Percentiles rank a stretch among this genome's conserved stretches.
These are phyloP conservation scores for Yarrowia yakushimensis DNA, from an alignment of 805 yeast genomes.

Conservation along the genomic window DNA sequence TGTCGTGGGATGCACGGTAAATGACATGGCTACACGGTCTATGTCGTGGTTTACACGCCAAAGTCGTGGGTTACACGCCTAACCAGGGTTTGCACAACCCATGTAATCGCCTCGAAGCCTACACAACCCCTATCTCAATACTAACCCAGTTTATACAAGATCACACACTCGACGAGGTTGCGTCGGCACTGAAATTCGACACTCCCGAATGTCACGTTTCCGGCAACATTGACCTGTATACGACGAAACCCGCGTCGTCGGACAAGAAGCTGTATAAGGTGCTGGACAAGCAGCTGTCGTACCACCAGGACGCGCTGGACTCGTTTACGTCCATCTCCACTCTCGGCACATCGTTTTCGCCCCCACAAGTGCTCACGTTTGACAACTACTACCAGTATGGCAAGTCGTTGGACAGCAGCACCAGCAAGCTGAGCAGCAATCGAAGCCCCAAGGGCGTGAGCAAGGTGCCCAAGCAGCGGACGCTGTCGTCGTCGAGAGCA, in stretches of 20 bases:
- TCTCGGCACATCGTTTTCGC: conserved; percentile 30
- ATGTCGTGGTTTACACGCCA: too few relatives aligned
- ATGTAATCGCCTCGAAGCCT: too few relatives aligned
- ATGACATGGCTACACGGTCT: too few relatives aligned
- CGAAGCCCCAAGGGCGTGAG: conserved; percentile 3
- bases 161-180: conserved; percentile 85
- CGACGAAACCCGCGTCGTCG: conserved; percentile 88
- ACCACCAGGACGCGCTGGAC: conserved; percentile 30
- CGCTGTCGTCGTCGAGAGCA: conserved; percentile 4
- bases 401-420: conserved; percentile 13
- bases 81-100: too few relatives aligned
- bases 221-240: conserved; percentile 90
- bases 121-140: too few relatives aligned
- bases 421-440: neutral
- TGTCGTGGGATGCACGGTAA: too few relatives aligned
- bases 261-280: conserved; percentile 87
- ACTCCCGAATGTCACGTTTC: conserved; percentile 70
- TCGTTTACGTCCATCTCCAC: conserved; percentile 26
- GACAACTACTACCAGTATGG: conserved; percentile 25
- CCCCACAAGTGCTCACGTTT: conserved; percentile 31
- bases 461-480: conserved; percentile 4
- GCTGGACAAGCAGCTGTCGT: conserved; percentile 73
- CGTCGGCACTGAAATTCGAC: conserved; percentile 77
- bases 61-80: too few relatives aligned
- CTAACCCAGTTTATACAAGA: conserved; percentile 75